Percentiles rank a stretch among this genome's conserved stretches.
Evolutionary conservation across 176 grass and related monocot genomes (phyloP).

Genomic region (Aechmea fasciata): DNA sequence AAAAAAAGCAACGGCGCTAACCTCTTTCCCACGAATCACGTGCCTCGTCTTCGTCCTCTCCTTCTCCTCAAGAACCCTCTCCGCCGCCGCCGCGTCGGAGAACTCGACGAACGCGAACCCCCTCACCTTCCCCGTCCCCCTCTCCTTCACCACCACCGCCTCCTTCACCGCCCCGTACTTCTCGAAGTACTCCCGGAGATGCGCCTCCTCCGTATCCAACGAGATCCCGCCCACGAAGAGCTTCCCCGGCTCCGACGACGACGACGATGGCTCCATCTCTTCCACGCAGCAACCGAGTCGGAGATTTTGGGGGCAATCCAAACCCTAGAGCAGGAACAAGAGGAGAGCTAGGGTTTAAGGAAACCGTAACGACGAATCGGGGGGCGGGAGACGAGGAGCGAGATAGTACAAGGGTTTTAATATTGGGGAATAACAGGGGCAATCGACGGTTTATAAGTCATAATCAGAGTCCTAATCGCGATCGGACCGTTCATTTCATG

Average conservation of each 20-base stretch:
- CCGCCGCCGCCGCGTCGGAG: background rate
- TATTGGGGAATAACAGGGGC: background rate
- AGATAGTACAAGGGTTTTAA: background rate
- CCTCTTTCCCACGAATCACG: conserved; percentile 6
- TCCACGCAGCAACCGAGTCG: background rate
- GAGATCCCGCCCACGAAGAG: conserved; percentile 30
- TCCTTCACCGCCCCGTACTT: conserved; percentile 8
- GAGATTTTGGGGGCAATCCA: background rate
- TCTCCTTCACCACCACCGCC: conserved; percentile 10
- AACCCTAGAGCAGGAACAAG: background rate
- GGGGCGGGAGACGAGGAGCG: no score
- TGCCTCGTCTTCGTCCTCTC: background rate
- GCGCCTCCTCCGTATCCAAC: background rate
- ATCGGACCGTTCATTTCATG: background rate
- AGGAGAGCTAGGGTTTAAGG: background rate
- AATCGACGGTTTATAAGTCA: background rate
- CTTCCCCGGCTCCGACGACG: conserved; percentile 16
- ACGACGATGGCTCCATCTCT: background rate
- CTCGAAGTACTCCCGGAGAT: conserved; percentile 14
- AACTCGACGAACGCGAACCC: conserved; percentile 30
- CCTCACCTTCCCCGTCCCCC: conserved; percentile 4
- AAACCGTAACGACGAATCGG: background rate
- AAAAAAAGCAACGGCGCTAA: background rate
- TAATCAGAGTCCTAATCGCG: background rate
- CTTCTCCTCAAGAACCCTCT: conserved; percentile 3